Conservation (phyloP, 2,329 filamentous ascomycete genomes). For the Leptographium lundbergii region DNA sequence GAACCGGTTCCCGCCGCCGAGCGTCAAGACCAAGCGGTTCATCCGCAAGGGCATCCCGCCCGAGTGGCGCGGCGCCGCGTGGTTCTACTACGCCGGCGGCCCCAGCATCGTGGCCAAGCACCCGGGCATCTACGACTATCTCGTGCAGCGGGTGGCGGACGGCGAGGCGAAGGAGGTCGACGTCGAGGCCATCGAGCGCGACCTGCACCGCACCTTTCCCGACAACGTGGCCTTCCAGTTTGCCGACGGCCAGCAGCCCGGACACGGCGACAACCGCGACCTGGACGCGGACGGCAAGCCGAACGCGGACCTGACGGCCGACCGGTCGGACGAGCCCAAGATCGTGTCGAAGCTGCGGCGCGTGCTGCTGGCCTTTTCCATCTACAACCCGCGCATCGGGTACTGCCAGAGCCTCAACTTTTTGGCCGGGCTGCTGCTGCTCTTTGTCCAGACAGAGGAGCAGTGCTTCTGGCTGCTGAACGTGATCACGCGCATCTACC, state of each 20-base stretch:
- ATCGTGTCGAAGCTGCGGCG: constrained; percentile 74
- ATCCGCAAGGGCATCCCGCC: constrained; percentile 88
- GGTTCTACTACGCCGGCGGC: constrained; percentile 93
- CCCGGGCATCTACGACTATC: constrained; percentile 60
- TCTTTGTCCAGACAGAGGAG: constrained; percentile 81
- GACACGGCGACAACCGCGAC: constrained; percentile 11
- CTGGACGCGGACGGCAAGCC: neutral
- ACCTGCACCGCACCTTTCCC: constrained; percentile 86
- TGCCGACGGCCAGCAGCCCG: constrained; percentile 14
- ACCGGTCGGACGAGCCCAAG: constrained; percentile 47
- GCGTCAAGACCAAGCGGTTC: constrained; percentile 76
- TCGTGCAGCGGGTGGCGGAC: constrained; percentile 39
- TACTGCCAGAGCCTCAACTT: constrained; percentile 97
- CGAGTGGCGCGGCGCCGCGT: constrained; percentile 87
- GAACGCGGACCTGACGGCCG: constrained; percentile 11
- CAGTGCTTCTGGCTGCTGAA: constrained; percentile 88
- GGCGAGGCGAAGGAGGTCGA: constrained; percentile 55
- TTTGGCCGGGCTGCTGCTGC: constrained; percentile 73
- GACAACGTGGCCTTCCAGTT: constrained; percentile 82
- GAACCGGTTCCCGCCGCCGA: constrained; percentile 65
- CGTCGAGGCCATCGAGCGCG: constrained; percentile 82
- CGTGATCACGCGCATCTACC: constrained; percentile 76
- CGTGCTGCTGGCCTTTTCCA: constrained; percentile 77
- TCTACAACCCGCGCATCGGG: constrained; percentile 83
- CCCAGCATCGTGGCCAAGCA: constrained; percentile 66